phyloP scores from a whole-genome alignment of 2,329 filamentous ascomycete genomes.

The Parascedosporium putredinis region DNA sequence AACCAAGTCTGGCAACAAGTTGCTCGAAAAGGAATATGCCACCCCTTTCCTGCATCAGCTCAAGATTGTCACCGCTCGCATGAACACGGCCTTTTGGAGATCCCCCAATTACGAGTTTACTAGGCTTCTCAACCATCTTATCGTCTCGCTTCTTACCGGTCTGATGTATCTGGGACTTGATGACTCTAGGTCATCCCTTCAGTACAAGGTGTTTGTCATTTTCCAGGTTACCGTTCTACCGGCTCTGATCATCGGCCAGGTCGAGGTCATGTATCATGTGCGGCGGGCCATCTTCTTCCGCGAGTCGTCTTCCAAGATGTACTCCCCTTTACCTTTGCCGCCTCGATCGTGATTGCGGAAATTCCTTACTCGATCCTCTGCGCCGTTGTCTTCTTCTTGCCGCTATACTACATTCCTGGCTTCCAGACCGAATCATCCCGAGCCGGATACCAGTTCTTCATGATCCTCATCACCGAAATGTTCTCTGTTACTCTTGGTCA shows the following conservation, averaged over 20 bases:
- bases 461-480: conserved; percentile 71
- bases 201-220: conserved; percentile 81
- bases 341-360: conserved; percentile 71
- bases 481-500: conserved; percentile 77
- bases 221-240: conserved; percentile 84
- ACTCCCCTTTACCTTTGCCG: conserved; percentile 70
- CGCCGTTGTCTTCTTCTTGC: conserved; percentile 70
- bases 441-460: conserved; percentile 80
- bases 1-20: conserved; percentile 32
- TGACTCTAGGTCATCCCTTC: conserved; percentile 63
- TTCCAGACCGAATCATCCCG: conserved; percentile 52
- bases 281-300: conserved; percentile 76
- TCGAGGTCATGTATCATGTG: conserved; percentile 71
- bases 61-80: conserved; percentile 61
- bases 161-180: conserved; percentile 71
- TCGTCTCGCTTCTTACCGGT: conserved; percentile 68
- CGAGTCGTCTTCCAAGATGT: conserved; percentile 78
- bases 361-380: conserved; percentile 76
- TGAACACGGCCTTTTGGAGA: conserved; percentile 72
- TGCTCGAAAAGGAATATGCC: conserved; percentile 66
- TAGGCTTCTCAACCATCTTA: conserved; percentile 72
- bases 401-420: conserved; percentile 75
- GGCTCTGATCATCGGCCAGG: conserved; percentile 71
- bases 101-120: conserved; percentile 86
- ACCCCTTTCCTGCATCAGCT: conserved; percentile 73